Evolutionary conservation across 306 rosid species (phyloP).

Genomic region (Quercus ilex): DNA sequence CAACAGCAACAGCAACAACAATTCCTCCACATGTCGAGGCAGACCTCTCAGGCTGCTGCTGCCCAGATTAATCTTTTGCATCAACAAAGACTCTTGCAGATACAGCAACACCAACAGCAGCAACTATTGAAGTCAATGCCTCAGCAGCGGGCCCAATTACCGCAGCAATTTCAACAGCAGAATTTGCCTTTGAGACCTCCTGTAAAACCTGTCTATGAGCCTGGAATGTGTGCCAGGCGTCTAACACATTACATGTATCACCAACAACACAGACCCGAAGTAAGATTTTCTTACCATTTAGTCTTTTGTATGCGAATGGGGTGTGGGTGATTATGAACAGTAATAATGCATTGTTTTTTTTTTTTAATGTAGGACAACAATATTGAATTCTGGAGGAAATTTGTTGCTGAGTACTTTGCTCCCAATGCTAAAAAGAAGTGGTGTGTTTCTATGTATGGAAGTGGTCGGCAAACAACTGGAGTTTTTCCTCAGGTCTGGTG

Average conservation of each 20-base stretch:
- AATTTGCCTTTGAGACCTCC: conserved; percentile 73
- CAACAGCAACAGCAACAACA: conserved; percentile 47
- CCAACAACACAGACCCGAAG: conserved; percentile 95
- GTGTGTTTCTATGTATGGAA: conserved; percentile 98
- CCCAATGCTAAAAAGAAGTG: conserved; percentile 97
- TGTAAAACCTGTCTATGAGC: conserved; percentile 79
- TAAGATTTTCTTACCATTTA: conserved; percentile 27
- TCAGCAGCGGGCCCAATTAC: conserved; percentile 77
- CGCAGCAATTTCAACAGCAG: conserved; percentile 83
- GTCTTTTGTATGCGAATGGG: conserved; percentile 3
- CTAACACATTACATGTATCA: conserved; percentile 91
- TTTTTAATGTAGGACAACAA: conserved; percentile 63
- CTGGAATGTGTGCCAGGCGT: conserved; percentile 97
- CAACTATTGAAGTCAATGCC: conserved; percentile 84
- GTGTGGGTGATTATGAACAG: conserved; percentile 16
- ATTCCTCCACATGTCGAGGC: conserved; percentile 83
- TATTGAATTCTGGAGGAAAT: conserved; percentile 96
- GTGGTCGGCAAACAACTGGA: conserved; percentile 91
- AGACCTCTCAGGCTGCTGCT: conserved; percentile 80
- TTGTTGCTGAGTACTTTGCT: conserved; percentile 90
- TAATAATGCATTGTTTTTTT: conserved; percentile 18
- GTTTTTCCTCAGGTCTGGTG: conserved; percentile 91
- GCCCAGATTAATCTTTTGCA: conserved; percentile 83
- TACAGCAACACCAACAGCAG: conserved; percentile 90
- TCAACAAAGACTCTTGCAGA: conserved; percentile 73